Conservation (phyloP, 179 eudicot species). For the Vitellaria paradoxa region DNA sequence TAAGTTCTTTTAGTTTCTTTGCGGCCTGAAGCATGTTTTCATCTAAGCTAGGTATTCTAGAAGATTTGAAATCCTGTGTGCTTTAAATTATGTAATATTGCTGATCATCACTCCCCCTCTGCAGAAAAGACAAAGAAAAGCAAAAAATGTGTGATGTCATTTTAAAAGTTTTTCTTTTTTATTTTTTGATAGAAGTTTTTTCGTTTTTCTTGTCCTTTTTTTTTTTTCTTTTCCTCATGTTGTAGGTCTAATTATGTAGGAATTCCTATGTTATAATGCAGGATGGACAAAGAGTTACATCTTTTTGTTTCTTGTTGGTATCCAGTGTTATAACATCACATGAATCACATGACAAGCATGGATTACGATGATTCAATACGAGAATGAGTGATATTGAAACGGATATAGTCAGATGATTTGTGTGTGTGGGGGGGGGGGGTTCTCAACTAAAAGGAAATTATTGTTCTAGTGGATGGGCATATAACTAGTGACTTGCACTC, state of each 20-base stretch:
- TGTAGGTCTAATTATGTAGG: background rate
- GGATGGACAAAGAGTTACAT: slow-evolving; percentile 13
- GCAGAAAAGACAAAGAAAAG: background rate
- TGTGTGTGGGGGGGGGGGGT: background rate
- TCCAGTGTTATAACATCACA: background rate
- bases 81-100: background rate
- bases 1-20: slow-evolving; percentile 20
- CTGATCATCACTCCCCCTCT: background rate
- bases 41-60: background rate
- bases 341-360: background rate
- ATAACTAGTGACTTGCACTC: too few relatives aligned
- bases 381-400: slow-evolving; percentile 7
- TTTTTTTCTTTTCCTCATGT: background rate
- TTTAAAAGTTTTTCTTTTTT: background rate
- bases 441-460: background rate
- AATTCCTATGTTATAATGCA: slow-evolving; percentile 13
- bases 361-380: background rate
- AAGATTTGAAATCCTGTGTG: background rate
- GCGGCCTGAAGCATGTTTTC: background rate
- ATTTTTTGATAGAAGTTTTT: too few relatives aligned
- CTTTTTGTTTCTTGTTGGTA: too few relatives aligned
- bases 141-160: background rate
- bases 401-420: background rate
- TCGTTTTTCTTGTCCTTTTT: too few relatives aligned
- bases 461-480: background rate